These are phyloP conservation scores for Roridomyces roridus DNA, from an alignment of 768 basidiomycete genomes.

Conservation along the genomic window DNA sequence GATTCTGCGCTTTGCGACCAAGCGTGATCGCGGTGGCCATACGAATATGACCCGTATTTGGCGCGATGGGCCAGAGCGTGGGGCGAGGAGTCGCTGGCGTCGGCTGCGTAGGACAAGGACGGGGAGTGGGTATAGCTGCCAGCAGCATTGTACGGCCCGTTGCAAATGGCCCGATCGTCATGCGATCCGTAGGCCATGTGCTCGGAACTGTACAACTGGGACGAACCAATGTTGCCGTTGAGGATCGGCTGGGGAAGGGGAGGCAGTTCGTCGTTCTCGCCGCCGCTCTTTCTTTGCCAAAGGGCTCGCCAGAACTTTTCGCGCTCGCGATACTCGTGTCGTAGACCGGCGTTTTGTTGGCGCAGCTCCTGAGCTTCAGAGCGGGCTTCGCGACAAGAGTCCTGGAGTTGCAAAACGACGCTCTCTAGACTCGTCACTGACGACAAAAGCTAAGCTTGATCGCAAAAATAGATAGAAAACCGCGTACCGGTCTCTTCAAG, in stretches of 20 bases:
- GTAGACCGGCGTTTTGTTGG: slow-evolving; percentile 69
- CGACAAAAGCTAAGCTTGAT: background rate
- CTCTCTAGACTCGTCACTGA: slow-evolving; percentile 83
- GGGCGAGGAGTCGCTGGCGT: slow-evolving; percentile 37
- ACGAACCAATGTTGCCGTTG: slow-evolving; percentile 41
- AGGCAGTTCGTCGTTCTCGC: slow-evolving; percentile 59
- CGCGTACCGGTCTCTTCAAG: slow-evolving; percentile 79
- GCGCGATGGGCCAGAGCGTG: slow-evolving; percentile 46
- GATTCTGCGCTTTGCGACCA: slow-evolving; percentile 50
- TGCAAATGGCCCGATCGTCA: slow-evolving; percentile 52
- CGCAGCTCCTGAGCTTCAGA: slow-evolving; percentile 65
- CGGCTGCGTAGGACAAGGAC: slow-evolving; percentile 42
- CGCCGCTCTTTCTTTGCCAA: slow-evolving; percentile 69
- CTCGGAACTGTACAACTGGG: slow-evolving; percentile 40
- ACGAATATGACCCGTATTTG: slow-evolving; percentile 59
- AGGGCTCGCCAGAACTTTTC: slow-evolving; percentile 37
- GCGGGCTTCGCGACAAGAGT: slow-evolving; percentile 74
- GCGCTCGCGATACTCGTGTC: slow-evolving; percentile 51
- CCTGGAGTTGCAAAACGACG: slow-evolving; percentile 85
- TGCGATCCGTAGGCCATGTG: slow-evolving; percentile 54
- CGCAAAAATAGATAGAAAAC: slow-evolving; percentile 16
- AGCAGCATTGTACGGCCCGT: slow-evolving; percentile 50
- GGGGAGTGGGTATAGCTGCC: slow-evolving; percentile 56
- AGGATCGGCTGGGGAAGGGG: slow-evolving; percentile 48
- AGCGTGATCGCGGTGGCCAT: slow-evolving; percentile 45